phyloP scores from a whole-genome alignment of 768 basidiomycete species.

The Tulasnella sp. region DNA sequence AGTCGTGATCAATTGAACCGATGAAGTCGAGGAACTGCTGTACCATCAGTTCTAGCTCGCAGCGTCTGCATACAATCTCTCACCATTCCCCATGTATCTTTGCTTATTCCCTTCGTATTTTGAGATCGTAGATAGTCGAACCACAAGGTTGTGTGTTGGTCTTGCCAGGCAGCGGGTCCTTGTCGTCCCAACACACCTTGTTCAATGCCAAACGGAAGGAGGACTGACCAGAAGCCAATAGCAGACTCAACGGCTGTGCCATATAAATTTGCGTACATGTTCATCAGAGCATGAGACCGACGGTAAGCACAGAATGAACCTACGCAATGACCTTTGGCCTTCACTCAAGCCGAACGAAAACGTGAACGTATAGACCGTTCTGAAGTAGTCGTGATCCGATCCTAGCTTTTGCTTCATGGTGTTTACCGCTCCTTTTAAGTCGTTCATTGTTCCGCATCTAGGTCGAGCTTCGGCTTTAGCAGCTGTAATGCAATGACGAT shows the following conservation, averaged over 20 bases:
- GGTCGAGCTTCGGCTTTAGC: not conserved
- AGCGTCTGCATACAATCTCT: slow-evolving; percentile 18
- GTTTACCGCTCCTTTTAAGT: slow-evolving; percentile 46
- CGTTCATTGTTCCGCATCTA: slow-evolving; percentile 54
- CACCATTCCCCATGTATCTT: slow-evolving; percentile 85
- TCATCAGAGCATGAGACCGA: not conserved
- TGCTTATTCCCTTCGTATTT: slow-evolving; percentile 67
- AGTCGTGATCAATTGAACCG: slow-evolving; percentile 58
- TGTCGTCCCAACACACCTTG: slow-evolving; percentile 49
- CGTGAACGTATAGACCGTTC: slow-evolving; percentile 64
- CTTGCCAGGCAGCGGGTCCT: slow-evolving; percentile 44
- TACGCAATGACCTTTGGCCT: slow-evolving; percentile 72
- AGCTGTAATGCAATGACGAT: not conserved
- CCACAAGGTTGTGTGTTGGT: slow-evolving; percentile 59
- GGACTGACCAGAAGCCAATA: slow-evolving; percentile 59
- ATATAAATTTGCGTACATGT: not conserved
- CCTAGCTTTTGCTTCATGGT: slow-evolving; percentile 47
- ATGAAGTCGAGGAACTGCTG: slow-evolving; percentile 67
- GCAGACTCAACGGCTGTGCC: slow-evolving; percentile 54
- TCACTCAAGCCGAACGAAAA: slow-evolving; percentile 68
- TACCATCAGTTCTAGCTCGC: not conserved
- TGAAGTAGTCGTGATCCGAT: slow-evolving; percentile 59
- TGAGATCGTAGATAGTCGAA: slow-evolving; percentile 59
- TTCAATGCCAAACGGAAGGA: slow-evolving; percentile 57
- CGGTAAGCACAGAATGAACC: slow-evolving; percentile 20